phyloP scores from a whole-genome alignment of 176 grass and related monocot species.

The Oryza officinalis region DNA sequence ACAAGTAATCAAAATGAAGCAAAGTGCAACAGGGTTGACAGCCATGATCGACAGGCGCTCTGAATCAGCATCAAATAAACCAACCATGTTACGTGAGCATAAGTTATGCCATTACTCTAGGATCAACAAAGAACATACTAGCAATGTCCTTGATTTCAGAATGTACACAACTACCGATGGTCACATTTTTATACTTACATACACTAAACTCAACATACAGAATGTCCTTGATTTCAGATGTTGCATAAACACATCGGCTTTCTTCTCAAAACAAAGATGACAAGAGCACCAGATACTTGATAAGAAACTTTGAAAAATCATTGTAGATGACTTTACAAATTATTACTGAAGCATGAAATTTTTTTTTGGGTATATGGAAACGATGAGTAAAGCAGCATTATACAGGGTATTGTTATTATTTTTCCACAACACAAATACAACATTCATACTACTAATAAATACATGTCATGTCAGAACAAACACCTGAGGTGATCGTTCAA shows the following conservation, averaged over 20 bases:
- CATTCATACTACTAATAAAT: not conserved
- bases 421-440: not conserved
- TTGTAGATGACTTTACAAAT: not conserved
- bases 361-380: not conserved
- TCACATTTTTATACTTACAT: not conserved
- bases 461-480: not conserved
- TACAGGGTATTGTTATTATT: constrained; percentile 4
- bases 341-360: not conserved
- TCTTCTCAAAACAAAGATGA: not conserved
- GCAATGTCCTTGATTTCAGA: too few relatives aligned
- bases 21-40: constrained; percentile 7
- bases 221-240: not conserved
- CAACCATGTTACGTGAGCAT: constrained; percentile 15
- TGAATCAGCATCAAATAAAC: constrained; percentile 26
- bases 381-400: not conserved
- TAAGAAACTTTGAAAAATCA: not conserved
- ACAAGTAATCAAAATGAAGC: not conserved
- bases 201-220: not conserved
- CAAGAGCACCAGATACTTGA: not conserved
- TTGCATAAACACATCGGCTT: not conserved
- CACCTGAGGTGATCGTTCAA: not conserved
- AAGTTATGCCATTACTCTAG: constrained; percentile 22
- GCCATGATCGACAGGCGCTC: constrained; percentile 22
- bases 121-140: not conserved
- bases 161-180: too few relatives aligned